A percentile compares a stretch with the other conserved stretches of the same genome.
Evolutionary conservation across 441 rosid genomes (phyloP).

Genomic region (Corymbia citriodora): DNA sequence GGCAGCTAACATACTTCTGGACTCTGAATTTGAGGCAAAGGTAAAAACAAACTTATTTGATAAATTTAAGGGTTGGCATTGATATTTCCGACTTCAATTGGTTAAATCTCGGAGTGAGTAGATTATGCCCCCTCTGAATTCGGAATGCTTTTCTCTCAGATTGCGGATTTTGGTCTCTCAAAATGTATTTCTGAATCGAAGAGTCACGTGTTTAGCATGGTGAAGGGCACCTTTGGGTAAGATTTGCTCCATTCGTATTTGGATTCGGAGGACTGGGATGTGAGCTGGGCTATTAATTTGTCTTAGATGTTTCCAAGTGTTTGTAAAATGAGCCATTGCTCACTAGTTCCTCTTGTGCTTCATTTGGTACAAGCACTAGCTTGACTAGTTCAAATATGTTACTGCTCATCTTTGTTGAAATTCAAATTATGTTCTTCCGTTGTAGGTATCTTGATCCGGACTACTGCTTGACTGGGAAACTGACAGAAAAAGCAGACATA

Average conservation of each 20-base stretch:
- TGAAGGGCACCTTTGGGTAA: slow-evolving; percentile 98
- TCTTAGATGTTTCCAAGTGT: neutral
- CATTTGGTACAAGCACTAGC: too few species aligned
- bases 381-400: neutral
- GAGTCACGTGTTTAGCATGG: slow-evolving; percentile 85
- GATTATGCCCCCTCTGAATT: neutral
- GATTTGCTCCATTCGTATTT: neutral
- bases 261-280: too few species aligned
- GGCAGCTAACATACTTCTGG: slow-evolving; percentile 80
- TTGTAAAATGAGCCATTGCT: too few species aligned
- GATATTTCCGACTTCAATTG: too few species aligned
- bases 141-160: slow-evolving; percentile 28
- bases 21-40: slow-evolving; percentile 86
- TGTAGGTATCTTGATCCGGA: too few species aligned
- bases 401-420: too few species aligned
- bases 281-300: too few species aligned
- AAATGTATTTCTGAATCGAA: slow-evolving; percentile 69
- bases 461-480: accelerated
- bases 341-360: too few species aligned
- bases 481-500: too few species aligned
- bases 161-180: slow-evolving; percentile 96
- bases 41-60: slow-evolving; percentile 19
- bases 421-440: too few species aligned
- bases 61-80: neutral
- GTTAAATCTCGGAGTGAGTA: neutral